Percentiles rank a stretch among this genome's conserved stretches.
phyloP scores from a whole-genome alignment of 306 rosid genomes.

The Ormosia emarginata region DNA sequence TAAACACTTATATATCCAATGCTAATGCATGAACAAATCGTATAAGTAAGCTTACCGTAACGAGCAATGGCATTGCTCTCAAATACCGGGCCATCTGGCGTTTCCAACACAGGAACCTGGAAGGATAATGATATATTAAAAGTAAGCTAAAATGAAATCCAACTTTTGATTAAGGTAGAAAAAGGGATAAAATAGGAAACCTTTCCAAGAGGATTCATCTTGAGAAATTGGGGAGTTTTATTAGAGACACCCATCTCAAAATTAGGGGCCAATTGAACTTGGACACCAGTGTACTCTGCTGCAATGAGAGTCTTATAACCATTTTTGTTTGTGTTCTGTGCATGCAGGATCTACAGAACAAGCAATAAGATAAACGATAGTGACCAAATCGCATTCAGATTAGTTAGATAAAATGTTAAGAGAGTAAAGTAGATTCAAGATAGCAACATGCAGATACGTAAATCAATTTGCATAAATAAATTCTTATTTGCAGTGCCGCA shows the following conservation, averaged over 20 bases:
- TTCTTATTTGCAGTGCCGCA: no score
- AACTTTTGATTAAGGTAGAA: no score
- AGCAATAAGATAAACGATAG: no score
- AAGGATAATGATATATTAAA: background rate
- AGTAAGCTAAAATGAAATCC: background rate
- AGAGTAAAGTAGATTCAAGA: no score
- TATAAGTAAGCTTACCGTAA: slow-evolving; percentile 40
- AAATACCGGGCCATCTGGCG: slow-evolving; percentile 70
- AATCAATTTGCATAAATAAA: no score
- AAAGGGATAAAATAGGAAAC: slow-evolving; percentile 10
- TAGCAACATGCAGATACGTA: no score
- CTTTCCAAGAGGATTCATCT: slow-evolving; percentile 87
- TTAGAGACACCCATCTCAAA: slow-evolving; percentile 74
- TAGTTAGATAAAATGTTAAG: no score
- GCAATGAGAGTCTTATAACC: slow-evolving; percentile 57
- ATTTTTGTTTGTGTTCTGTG: slow-evolving; percentile 50
- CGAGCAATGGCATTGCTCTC: slow-evolving; percentile 93
- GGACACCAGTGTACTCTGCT: slow-evolving; percentile 55
- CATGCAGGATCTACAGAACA: slow-evolving; percentile 50
- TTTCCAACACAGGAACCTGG: slow-evolving; percentile 77
- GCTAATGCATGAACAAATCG: background rate
- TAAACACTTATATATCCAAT: no score
- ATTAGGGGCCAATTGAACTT: slow-evolving; percentile 44
- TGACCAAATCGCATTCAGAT: no score
- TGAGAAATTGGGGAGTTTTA: slow-evolving; percentile 69